phyloP scores from a whole-genome alignment of 495 filamentous ascomycete genomes.

The Trichoderma asperelloides region DNA sequence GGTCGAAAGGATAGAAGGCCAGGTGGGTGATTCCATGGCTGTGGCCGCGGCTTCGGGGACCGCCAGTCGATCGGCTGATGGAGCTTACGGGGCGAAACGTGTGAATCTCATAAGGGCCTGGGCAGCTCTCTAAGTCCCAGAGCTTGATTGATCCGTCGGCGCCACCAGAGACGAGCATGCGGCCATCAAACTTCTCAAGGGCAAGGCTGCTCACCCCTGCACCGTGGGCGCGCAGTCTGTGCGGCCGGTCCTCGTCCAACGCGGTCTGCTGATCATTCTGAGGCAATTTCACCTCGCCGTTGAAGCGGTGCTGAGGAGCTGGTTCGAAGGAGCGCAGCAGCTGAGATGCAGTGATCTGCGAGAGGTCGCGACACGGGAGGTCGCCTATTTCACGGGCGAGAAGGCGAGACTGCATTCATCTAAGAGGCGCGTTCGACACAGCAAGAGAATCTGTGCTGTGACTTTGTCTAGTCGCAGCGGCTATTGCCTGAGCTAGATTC shows the following conservation, averaged over 20 bases:
- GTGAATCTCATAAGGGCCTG: slow-evolving; percentile 27
- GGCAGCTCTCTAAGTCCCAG: slow-evolving; percentile 66
- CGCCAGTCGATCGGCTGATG: slow-evolving; percentile 21
- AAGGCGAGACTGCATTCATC: slow-evolving; percentile 75
- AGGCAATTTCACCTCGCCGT: slow-evolving; percentile 39
- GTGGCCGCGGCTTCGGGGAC: slow-evolving; percentile 35
- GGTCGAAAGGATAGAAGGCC: slow-evolving; percentile 82
- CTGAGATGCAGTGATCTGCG: slow-evolving; percentile 51
- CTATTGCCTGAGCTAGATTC: no score
- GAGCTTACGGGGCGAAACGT: slow-evolving; percentile 40
- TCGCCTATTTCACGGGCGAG: slow-evolving; percentile 62
- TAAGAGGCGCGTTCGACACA: slow-evolving; percentile 6
- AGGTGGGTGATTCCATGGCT: slow-evolving; percentile 76
- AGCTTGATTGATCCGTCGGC: slow-evolving; percentile 68
- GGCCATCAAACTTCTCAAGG: slow-evolving; percentile 67
- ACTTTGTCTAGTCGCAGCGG: neutral
- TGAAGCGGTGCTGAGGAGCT: slow-evolving; percentile 56
- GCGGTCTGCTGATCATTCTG: slow-evolving; percentile 16
- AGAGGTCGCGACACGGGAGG: slow-evolving; percentile 49
- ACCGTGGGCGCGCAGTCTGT: slow-evolving; percentile 51
- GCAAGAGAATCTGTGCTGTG: neutral
- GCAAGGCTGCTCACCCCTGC: slow-evolving; percentile 68
- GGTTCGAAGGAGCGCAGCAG: slow-evolving; percentile 49
- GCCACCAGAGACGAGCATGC: slow-evolving; percentile 74
- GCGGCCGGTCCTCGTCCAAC: slow-evolving; percentile 14